Evolutionary conservation across 805 yeast genomes (phyloP).

Genomic region (Yamadazyma scolyti): DNA sequence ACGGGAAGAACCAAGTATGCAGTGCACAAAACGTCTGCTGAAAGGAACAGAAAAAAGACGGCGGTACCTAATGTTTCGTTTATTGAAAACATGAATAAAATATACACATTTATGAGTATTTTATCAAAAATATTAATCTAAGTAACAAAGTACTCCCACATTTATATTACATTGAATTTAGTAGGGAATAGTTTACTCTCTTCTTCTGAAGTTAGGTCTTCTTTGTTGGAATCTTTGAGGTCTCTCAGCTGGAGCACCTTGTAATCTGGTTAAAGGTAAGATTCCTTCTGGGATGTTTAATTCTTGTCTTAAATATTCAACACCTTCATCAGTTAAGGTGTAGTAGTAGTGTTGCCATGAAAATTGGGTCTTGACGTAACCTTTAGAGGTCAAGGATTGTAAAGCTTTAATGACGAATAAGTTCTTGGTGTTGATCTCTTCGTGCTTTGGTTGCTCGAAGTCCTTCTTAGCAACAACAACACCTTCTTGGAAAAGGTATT

Average conservation of each 20-base stretch:
- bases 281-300: constrained; percentile 98
- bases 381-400: constrained; percentile 98
- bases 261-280: constrained; percentile 97
- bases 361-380: constrained; percentile 99
- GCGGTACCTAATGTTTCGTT: constrained; percentile 12
- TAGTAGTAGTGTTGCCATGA: constrained; percentile 99
- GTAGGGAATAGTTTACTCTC: constrained; percentile 32
- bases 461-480: constrained; percentile 99
- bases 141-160: too few species aligned
- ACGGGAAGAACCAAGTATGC: too few species aligned
- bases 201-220: constrained; percentile 61
- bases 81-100: constrained; percentile 14
- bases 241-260: constrained; percentile 85
- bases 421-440: constrained; percentile 97
- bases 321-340: constrained; percentile 99
- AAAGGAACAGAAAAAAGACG: background rate
- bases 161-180: constrained; percentile 6
- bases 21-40: too few species aligned
- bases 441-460: constrained; percentile 96
- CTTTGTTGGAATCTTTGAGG: constrained; percentile 46
- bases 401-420: constrained; percentile 97
- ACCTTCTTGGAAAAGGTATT: constrained; percentile 99
- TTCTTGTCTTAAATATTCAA: constrained; percentile 96
- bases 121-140: too few species aligned
- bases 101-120: constrained; percentile 11